Evolutionary conservation across 2,329 filamentous ascomycete genomes (phyloP), one percentile per base, ranked within the genome.

Genomic region (Fusarium tuaranense): DNA sequence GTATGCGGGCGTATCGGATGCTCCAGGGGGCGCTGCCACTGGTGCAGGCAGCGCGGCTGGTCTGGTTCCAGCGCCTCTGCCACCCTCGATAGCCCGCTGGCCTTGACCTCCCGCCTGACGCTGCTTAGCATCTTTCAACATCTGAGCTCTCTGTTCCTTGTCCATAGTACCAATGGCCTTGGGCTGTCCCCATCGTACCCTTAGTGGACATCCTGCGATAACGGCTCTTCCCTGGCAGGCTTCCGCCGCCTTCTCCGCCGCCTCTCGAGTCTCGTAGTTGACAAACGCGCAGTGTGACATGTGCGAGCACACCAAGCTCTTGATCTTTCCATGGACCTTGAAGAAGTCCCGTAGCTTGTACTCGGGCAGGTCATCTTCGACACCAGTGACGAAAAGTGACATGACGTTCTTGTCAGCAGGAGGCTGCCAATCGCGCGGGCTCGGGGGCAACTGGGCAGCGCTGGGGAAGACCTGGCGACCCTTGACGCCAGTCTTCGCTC

Each of bases 211-310:
- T 4, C 97, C 97, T 39, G 95, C 92, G 78, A 99, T 94, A 8
- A 98, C 91, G 0, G 95, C 95, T 71, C 93, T 93, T 7, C 97
- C 97, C 82, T 98, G 93, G 77, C 95, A 96, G 22, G 94, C 91
- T 38, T 91, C 91, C 0, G 97, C 94, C 0, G 97, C 97, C 68
- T 89, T 92, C 84, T 99, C 97, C 0, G 97, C 97, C 1, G 90
- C 93, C 71, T 94, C 91, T 67, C 97, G 90, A 4, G 93, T 94
- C 77, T 95, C 92, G 82, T 95, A 99, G 84, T 99, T 99, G 84
- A 99, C 88, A 81, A 98, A 99, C 1, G 97, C 97, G 82, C 95
- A 98, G 81, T 98, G 97, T 18, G 96, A 96, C 86, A 97, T 95
- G 85, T 99, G 97, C 8, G 95, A 98, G 83, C 97, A 98, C 41